These are phyloP conservation scores for Crotalaria pallida DNA, from an alignment of 306 rosid genomes.

Conservation along the genomic window DNA sequence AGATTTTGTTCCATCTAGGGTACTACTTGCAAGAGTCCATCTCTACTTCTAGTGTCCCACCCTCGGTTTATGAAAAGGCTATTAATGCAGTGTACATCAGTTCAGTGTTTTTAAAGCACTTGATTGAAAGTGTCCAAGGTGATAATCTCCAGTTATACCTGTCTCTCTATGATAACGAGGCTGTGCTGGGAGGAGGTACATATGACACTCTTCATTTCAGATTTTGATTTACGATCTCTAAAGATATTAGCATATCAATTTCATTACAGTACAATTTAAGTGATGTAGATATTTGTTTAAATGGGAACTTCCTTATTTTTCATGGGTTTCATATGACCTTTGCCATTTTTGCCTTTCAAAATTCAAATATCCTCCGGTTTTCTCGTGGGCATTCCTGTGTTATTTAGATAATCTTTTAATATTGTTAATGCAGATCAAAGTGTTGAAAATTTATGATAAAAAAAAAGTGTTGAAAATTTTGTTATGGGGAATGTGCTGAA, in stretches of 20 bases:
- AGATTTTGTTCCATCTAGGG: constrained; percentile 66
- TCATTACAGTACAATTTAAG: neutral
- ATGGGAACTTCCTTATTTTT: neutral
- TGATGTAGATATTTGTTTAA: neutral
- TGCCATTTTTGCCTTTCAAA: neutral
- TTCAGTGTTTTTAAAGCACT: constrained; percentile 62
- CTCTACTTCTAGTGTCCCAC: constrained; percentile 43
- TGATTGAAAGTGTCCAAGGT: constrained; percentile 54
- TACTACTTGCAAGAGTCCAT: constrained; percentile 65
- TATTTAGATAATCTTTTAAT: neutral
- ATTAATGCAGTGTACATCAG: constrained; percentile 59
- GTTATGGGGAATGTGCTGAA: constrained; percentile 50
- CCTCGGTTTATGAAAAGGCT: constrained; percentile 50
- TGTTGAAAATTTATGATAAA: constrained; percentile 49
- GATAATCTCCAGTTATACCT: constrained; percentile 41
- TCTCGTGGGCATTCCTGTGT: neutral
- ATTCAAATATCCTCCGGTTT: neutral
- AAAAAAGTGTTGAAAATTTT: constrained; percentile 46
- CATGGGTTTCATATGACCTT: neutral
- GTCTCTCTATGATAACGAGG: constrained; percentile 48
- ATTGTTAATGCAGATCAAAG: constrained; percentile 55
- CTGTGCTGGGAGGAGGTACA: constrained; percentile 46
- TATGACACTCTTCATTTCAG: neutral
- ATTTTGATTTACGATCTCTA: neutral
- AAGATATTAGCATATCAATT: neutral